phyloP scores from a whole-genome alignment of 495 filamentous ascomycete genomes.

The Ascobolus immersus region DNA sequence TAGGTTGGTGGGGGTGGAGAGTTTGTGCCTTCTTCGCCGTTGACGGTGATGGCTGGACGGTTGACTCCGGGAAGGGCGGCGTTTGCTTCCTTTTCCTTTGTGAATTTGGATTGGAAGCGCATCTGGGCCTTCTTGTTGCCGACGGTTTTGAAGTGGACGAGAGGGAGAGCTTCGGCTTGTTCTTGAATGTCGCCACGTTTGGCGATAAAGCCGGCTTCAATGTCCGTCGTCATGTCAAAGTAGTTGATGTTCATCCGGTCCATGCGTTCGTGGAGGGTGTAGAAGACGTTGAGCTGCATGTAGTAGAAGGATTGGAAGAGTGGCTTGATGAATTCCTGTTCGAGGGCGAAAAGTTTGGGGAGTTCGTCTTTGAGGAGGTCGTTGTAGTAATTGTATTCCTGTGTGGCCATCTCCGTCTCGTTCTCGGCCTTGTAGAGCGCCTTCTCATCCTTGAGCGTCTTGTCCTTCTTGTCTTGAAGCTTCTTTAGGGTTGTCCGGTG shows the following conservation, averaged over 20 bases:
- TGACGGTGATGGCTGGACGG: slow-evolving; percentile 5
- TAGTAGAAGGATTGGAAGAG: slow-evolving; percentile 99
- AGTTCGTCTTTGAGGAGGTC: slow-evolving; percentile 87
- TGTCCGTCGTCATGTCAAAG: slow-evolving; percentile 71
- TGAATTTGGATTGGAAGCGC: slow-evolving; percentile 8
- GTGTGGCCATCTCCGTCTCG: slow-evolving; percentile 72
- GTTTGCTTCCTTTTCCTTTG: slow-evolving; percentile 10
- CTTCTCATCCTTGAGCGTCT: slow-evolving; percentile 88
- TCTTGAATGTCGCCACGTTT: slow-evolving; percentile 76
- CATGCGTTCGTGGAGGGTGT: slow-evolving; percentile 95
- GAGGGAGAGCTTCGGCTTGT: slow-evolving; percentile 49
- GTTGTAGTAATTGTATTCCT: slow-evolving; percentile 94
- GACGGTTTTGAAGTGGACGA: slow-evolving; percentile 71
- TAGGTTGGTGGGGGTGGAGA: slow-evolving; percentile 47
- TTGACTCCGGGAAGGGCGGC: slow-evolving; percentile 8
- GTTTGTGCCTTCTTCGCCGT: slow-evolving; percentile 26
- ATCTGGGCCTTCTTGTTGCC: slow-evolving; percentile 24
- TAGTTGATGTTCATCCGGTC: slow-evolving; percentile 90
- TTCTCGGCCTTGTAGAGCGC: slow-evolving; percentile 86
- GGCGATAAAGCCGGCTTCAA: slow-evolving; percentile 67
- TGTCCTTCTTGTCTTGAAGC: slow-evolving; percentile 91
- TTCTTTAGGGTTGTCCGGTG: slow-evolving; percentile 66
- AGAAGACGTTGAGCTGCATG: slow-evolving; percentile 99
- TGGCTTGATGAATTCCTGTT: slow-evolving; percentile 87
- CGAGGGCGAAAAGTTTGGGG: slow-evolving; percentile 74